These are phyloP conservation scores for Eutrema salsugineum DNA, from an alignment of 441 rosid genomes.

Conservation along the genomic window DNA sequence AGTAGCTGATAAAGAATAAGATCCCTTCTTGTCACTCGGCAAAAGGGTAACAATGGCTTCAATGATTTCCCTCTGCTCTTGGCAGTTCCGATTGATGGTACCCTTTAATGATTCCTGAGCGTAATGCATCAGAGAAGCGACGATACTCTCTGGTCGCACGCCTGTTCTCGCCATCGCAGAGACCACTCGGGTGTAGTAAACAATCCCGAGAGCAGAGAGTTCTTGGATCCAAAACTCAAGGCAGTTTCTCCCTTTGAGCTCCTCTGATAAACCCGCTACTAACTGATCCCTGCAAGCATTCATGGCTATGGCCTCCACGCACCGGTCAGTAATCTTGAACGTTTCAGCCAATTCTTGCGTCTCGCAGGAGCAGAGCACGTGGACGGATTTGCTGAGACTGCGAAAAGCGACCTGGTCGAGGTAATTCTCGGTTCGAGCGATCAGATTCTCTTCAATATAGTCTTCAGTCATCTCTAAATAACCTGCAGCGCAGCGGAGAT, in stretches of 20 bases:
- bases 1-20: conserved; percentile 14
- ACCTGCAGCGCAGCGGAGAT: conserved; percentile 65
- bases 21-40: conserved; percentile 46
- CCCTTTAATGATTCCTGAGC: conserved; percentile 66
- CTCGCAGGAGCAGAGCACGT: conserved; percentile 65
- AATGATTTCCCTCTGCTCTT: conserved; percentile 50
- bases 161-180: conserved; percentile 58
- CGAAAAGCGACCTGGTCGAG: conserved; percentile 51
- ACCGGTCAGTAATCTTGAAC: conserved; percentile 47
- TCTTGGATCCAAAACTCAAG: conserved; percentile 84
- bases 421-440: conserved; percentile 54
- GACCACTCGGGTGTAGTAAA: conserved; percentile 55
- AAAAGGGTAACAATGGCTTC: conserved; percentile 66
- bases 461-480: conserved; percentile 89
- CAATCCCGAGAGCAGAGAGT: conserved; percentile 55
- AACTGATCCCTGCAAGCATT: conserved; percentile 78
- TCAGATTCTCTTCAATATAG: conserved; percentile 62
- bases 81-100: conserved; percentile 35
- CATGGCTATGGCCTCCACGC: conserved; percentile 71
- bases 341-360: conserved; percentile 48
- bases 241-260: conserved; percentile 48
- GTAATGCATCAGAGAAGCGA: conserved; percentile 70
- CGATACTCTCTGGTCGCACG: conserved; percentile 51
- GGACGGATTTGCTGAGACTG: conserved; percentile 61
- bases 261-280: conserved; percentile 56